These are phyloP conservation scores for Cryptococcus sp. DNA, from an alignment of 1,284 basidiomycete genomes.

Conservation along the genomic window DNA sequence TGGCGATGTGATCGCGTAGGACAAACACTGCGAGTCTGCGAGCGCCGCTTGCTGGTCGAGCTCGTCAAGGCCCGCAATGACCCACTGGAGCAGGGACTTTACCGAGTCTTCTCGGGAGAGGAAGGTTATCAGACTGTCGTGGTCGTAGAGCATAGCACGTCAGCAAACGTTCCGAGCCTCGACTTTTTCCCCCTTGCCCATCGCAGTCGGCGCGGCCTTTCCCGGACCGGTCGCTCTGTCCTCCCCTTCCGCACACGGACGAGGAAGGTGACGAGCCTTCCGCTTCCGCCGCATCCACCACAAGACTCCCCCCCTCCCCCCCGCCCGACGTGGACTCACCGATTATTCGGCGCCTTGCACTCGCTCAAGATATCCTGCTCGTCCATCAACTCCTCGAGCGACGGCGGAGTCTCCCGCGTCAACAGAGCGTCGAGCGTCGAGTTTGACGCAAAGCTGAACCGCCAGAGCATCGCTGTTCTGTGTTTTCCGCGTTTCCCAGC, in stretches of 20 bases:
- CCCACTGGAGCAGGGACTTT: constrained; percentile 46
- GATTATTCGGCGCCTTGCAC: constrained; percentile 88
- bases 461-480: constrained; percentile 44
- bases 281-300: not conserved
- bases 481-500: no score
- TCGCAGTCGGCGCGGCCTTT: no score
- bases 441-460: constrained; percentile 46
- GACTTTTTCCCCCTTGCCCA: not conserved
- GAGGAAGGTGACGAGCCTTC: not conserved
- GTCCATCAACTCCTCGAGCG: constrained; percentile 85
- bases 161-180: not conserved
- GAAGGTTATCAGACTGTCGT: constrained; percentile 40
- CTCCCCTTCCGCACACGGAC: not conserved
- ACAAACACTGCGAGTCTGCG: constrained; percentile 30
- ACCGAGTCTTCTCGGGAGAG: constrained; percentile 43
- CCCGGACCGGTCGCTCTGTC: not conserved
- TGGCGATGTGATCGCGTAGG: constrained; percentile 23
- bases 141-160: not conserved
- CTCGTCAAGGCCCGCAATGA: constrained; percentile 46
- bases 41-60: constrained; percentile 39
- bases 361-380: constrained; percentile 92
- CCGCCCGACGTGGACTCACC: constrained; percentile 27
- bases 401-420: constrained; percentile 44
- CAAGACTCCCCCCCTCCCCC: not conserved
- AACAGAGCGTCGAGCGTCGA: constrained; percentile 48